Conservation (phyloP, 345 rosid species). For the Eutrema japonicum region DNA sequence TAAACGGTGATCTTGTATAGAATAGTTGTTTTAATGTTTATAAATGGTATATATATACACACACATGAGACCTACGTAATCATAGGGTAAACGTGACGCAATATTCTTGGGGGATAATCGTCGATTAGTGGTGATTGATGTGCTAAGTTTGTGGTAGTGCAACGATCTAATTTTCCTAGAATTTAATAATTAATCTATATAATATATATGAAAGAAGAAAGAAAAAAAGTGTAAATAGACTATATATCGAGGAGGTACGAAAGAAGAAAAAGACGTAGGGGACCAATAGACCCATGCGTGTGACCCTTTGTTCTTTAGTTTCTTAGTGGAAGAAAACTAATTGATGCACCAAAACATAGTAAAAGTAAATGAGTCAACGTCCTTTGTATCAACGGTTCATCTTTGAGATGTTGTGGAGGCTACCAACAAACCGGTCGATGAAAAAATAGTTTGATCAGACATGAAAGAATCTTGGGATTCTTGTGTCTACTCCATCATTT, state of each 20-base stretch:
- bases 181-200: background rate
- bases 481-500: constrained; percentile 20
- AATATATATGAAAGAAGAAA: background rate
- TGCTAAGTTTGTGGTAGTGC: constrained; percentile 24
- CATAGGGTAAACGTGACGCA: constrained; percentile 31
- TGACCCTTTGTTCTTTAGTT: constrained; percentile 33
- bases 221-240: constrained; percentile 1
- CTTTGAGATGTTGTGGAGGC: constrained; percentile 26
- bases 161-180: constrained; percentile 4
- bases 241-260: constrained; percentile 24
- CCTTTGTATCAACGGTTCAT: constrained; percentile 21
- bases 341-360: constrained; percentile 19
- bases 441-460: constrained; percentile 21
- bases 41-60: background rate
- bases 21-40: background rate
- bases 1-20: background rate
- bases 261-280: constrained; percentile 36
- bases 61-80: constrained; percentile 3
- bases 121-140: constrained; percentile 37
- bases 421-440: constrained; percentile 27
- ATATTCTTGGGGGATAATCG: constrained; percentile 2
- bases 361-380: constrained; percentile 23
- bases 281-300: constrained; percentile 45
- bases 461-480: constrained; percentile 24
- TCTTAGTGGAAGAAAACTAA: constrained; percentile 33